A percentile compares a stretch with the other conserved stretches of the same genome.
These are phyloP conservation scores for Mycena leptocephala DNA, from an alignment of 768 basidiomycete species.

Conservation along the genomic window DNA sequence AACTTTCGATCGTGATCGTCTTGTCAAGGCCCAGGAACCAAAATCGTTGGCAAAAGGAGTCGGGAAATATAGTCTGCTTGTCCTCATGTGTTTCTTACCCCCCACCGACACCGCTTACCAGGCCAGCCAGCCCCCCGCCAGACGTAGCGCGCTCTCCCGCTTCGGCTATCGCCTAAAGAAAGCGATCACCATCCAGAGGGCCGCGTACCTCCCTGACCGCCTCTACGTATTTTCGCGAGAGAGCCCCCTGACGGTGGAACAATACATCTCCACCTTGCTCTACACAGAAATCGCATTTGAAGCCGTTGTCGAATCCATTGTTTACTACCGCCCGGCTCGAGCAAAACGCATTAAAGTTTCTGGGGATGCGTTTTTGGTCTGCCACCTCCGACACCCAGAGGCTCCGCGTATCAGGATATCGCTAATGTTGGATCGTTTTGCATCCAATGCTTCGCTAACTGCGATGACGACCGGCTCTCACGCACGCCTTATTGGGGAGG, in stretches of 20 bases:
- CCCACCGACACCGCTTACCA: not conserved
- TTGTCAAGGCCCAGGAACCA: no score
- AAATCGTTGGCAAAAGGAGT: no score
- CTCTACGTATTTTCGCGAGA: no score
- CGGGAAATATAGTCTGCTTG: no score
- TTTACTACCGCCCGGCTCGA: not conserved
- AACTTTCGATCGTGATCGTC: no score
- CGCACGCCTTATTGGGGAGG: not conserved
- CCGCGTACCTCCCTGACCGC: not conserved
- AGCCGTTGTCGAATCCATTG: not conserved
- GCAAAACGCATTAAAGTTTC: not conserved
- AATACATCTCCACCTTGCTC: not conserved
- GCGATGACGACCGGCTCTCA: not conserved
- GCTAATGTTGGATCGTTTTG: not conserved
- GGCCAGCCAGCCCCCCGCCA: not conserved
- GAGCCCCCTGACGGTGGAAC: not conserved
- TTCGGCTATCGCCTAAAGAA: not conserved
- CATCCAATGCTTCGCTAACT: not conserved
- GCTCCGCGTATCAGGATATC: not conserved
- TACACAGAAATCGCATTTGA: not conserved
- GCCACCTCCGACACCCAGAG: not conserved
- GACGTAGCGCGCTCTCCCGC: not conserved
- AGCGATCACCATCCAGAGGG: not conserved
- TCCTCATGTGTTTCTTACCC: not conserved
- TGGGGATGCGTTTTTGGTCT: not conserved